Evolutionary conservation across 352 stramenopile genomes (phyloP).

Genomic region (Aphanomyces invadans): DNA sequence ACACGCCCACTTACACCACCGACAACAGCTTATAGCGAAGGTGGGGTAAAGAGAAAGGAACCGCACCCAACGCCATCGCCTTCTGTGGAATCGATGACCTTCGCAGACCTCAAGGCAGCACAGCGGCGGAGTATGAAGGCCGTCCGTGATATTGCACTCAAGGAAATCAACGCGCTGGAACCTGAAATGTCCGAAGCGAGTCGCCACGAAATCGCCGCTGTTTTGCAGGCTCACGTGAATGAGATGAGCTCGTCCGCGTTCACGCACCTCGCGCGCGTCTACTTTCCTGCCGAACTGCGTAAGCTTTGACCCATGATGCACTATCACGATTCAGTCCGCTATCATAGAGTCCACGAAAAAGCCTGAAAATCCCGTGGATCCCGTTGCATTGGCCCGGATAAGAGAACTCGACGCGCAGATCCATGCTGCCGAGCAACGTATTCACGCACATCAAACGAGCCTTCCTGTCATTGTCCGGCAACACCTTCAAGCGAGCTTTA

Average conservation of each 20-base stretch:
- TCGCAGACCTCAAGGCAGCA: constrained; percentile 15
- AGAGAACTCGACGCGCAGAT: constrained; percentile 11
- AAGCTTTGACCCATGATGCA: background rate
- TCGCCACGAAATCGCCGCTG: background rate
- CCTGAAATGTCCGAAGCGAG: background rate
- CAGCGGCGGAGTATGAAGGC: constrained; percentile 8
- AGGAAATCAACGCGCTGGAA: background rate
- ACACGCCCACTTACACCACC: background rate
- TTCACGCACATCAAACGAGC: background rate
- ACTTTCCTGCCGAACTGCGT: constrained; percentile 16
- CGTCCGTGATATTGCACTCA: background rate
- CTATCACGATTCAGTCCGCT: no score
- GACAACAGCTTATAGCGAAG: background rate
- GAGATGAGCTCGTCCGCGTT: constrained; percentile 18
- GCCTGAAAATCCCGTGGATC: constrained; percentile 7
- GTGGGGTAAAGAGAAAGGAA: background rate
- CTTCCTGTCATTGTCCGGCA: constrained; percentile 9
- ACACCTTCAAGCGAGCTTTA: constrained; percentile 16
- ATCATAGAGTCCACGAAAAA: constrained; percentile 14
- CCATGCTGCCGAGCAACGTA: background rate
- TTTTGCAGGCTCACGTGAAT: constrained; percentile 21
- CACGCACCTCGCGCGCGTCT: constrained; percentile 14
- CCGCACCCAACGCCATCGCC: background rate
- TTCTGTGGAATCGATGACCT: background rate
- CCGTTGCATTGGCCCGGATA: constrained; percentile 10